Evolutionary conservation across 1,139 yeast genomes (phyloP), one percentile per base, ranked within the genome.

Genomic region (Lodderomyces beijingensis): DNA sequence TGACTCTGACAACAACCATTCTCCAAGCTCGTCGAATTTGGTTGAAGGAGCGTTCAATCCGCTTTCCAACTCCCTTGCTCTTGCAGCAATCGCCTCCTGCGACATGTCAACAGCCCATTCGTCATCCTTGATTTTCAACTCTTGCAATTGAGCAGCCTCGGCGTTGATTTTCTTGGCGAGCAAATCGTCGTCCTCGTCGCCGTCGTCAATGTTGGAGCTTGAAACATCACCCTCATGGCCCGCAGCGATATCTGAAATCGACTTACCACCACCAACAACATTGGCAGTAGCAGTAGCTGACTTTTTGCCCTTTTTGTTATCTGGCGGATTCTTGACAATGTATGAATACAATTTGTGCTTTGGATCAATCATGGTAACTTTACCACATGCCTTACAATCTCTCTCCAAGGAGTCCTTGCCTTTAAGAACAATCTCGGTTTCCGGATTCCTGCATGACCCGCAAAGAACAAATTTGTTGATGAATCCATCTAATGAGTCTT

Each of bases 321-420:
- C 76, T 35, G 97, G 97, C 25, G 97, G 97, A 62, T 91, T 88
- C 69, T 91, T 93, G 57, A 85, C 65, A 47, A 91, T 89, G 59
- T 77, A 93, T 6, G 95, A 71, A 22, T 89, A 77, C 47, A 91
- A 73, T 65, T 86, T 89, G 59, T 85, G 93, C 59, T 93, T 77
- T 44, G 88, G 81, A 53, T 89, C 96, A 50, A 89, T 76, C 35
- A 70, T 70, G 19, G 95, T 78, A 55, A 89, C 76, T 59, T 81
- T 80, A 63, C 99, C 99, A 73, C 99, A 91, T 19, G 99, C 99
- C 62, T 91, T 91, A 73, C 99, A 91, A 60, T 91, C 97, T 62
- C 91, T 80, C 51, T 81, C 81, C 55, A 93, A 68, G 45, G 69
- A 70, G 32, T 82, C 93, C 49, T 81, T 85, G 51, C 81, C 84